phyloP scores from a whole-genome alignment of 2,329 filamentous ascomycete species.

The Fusarium sp. region DNA sequence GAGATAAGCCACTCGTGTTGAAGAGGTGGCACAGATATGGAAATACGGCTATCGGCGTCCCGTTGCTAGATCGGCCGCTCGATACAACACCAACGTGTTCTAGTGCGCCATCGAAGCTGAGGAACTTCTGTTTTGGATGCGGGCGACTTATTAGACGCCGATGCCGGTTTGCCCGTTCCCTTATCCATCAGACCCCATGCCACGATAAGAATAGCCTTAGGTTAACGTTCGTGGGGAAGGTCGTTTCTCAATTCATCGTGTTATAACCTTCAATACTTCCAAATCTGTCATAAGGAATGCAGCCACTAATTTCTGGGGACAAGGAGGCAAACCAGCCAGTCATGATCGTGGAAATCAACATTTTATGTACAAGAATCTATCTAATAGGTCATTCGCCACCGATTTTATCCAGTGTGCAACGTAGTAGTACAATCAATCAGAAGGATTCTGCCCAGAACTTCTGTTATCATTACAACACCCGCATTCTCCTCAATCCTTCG shows the following conservation, averaged over 20 bases:
- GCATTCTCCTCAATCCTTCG: neutral
- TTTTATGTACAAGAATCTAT: neutral
- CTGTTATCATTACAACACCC: neutral
- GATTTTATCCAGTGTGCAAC: neutral
- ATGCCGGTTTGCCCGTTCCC: constrained; percentile 2
- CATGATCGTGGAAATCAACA: neutral
- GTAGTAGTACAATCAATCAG: neutral
- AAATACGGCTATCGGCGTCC: neutral
- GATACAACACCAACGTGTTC: neutral
- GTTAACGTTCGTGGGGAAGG: neutral
- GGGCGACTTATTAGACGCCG: neutral
- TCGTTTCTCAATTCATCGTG: neutral
- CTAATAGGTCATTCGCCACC: neutral
- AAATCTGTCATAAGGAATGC: neutral
- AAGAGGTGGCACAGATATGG: neutral
- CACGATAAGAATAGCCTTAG: neutral
- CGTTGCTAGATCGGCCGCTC: neutral
- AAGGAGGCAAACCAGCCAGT: neutral
- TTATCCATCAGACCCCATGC: neutral
- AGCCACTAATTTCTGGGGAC: neutral
- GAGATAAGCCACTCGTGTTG: neutral
- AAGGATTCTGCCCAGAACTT: neutral
- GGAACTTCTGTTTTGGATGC: constrained; percentile 11
- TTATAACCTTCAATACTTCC: neutral
- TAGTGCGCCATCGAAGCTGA: neutral